These are phyloP conservation scores for Alternaria triticimaculans DNA, from an alignment of 2,329 filamentous ascomycete species.

Conservation along the genomic window DNA sequence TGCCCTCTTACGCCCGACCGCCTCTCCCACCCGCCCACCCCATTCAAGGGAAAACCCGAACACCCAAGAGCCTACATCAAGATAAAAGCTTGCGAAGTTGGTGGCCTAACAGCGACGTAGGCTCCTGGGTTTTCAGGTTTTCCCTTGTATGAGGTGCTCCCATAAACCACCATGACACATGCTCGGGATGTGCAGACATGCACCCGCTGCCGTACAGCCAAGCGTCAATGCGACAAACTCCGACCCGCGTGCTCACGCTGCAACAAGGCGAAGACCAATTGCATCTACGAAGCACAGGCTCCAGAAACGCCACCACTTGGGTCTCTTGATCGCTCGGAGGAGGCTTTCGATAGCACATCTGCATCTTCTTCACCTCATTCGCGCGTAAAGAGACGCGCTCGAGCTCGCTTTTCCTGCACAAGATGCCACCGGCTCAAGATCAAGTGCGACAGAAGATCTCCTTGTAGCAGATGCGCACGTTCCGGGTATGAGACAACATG, in stretches of 20 bases:
- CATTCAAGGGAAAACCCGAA: no score
- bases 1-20: neutral
- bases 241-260: constrained; percentile 23
- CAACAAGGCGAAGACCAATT: constrained; percentile 9
- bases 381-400: neutral
- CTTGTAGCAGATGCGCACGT: constrained; percentile 24
- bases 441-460: constrained; percentile 27
- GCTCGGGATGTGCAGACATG: constrained; percentile 19
- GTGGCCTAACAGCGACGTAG: no score
- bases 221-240: constrained; percentile 26
- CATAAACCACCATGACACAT: constrained; percentile 4
- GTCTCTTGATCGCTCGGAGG: neutral
- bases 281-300: constrained; percentile 7
- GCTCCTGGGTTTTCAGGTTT: no score
- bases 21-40: neutral
- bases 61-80: no score
- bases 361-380: neutral
- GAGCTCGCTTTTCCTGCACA: constrained; percentile 27
- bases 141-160: no score
- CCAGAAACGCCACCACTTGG: neutral
- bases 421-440: constrained; percentile 33
- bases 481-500: constrained; percentile 20
- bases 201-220: constrained; percentile 23
- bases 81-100: no score
- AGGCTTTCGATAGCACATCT: neutral